A percentile compares a stretch with the other conserved stretches of the same genome.
Conservation (phyloP, 129 eudicot genomes). For the Smallanthus sonchifolius region DNA sequence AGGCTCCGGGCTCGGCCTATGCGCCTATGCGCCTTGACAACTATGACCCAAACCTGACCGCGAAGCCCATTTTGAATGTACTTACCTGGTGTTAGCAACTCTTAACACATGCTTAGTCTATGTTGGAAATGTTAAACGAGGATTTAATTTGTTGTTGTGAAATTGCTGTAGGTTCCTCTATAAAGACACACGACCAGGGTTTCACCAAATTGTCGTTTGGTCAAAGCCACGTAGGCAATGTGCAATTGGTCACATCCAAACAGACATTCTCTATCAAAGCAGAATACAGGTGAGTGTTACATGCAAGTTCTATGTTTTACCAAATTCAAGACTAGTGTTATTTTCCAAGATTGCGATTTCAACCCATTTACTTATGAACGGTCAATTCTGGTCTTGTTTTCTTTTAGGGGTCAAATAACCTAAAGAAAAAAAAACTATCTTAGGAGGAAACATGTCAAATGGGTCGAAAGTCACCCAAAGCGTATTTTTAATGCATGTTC, state of each 20-base stretch:
- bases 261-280: constrained; percentile 48
- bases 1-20: too few relatives aligned
- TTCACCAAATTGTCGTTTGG: constrained; percentile 34
- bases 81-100: background rate
- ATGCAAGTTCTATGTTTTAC: constrained; percentile 17
- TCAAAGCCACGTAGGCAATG: constrained; percentile 18
- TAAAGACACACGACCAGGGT: constrained; percentile 30
- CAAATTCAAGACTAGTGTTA: background rate
- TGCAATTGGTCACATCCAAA: constrained; percentile 25
- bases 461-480: background rate
- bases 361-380: background rate
- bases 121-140: background rate
- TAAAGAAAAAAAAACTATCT: background rate
- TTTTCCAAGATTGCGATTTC: background rate
- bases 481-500: background rate
- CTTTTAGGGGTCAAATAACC: background rate
- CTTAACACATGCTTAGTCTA: background rate
- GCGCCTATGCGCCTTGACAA: too few relatives aligned
- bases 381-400: background rate
- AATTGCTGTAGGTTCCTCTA: constrained; percentile 32
- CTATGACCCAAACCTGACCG: background rate
- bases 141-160: background rate
- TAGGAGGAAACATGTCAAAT: background rate
- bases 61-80: background rate
- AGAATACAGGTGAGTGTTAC: constrained; percentile 44